These are phyloP conservation scores for Trichosporon sp. DNA, from an alignment of 1,284 basidiomycete species.

Conservation along the genomic window DNA sequence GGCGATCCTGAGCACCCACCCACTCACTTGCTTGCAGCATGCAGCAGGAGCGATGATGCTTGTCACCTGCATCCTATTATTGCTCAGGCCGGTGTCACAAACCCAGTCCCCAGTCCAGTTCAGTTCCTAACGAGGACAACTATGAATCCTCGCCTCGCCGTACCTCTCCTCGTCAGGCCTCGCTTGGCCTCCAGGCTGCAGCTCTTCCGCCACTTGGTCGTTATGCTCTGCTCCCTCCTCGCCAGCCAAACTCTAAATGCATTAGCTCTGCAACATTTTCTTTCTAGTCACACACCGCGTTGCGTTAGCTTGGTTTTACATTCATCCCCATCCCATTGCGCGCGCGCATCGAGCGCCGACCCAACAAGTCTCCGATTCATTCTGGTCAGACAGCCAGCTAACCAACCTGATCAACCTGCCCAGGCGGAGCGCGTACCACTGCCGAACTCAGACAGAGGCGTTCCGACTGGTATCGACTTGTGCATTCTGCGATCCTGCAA, in stretches of 20 bases:
- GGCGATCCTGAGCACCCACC: not conserved
- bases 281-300: slow-evolving; percentile 2
- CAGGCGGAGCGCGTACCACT: no score
- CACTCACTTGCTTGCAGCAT: no score
- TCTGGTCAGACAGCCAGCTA: not conserved
- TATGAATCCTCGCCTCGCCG: no score
- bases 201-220: not conserved
- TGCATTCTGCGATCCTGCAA: not conserved
- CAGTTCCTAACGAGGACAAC: not conserved
- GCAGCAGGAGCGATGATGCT: not conserved
- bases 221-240: not conserved
- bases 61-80: not conserved
- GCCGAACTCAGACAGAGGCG: not conserved
- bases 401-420: no score
- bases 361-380: not conserved
- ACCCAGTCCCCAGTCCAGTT: no score
- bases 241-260: slow-evolving; percentile 1
- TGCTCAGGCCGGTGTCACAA: not conserved
- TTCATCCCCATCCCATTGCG: not conserved
- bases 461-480: no score
- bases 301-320: not conserved
- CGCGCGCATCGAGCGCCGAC: not conserved
- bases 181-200: not conserved
- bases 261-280: slow-evolving; percentile 4
- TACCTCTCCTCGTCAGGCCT: not conserved